Percentiles rank a stretch among this genome's conserved stretches.
Conservation (phyloP, 2,329 filamentous ascomycete species). For the Stemphylium lycopersici region DNA sequence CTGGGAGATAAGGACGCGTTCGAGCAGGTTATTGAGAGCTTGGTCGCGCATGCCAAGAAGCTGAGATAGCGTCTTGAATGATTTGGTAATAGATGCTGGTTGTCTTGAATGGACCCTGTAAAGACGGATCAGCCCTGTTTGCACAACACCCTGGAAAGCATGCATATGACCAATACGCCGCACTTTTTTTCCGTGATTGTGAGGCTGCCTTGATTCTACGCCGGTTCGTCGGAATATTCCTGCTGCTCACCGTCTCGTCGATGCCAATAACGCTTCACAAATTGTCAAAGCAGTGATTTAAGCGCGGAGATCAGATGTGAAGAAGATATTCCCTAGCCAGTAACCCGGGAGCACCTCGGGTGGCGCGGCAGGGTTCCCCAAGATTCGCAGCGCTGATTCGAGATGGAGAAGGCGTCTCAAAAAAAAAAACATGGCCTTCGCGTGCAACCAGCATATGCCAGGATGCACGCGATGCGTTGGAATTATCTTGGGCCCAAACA, state of each 20-base stretch:
- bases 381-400: neutral
- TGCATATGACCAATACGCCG: no score
- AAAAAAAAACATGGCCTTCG: conserved; percentile 3
- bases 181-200: no score
- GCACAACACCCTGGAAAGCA: no score
- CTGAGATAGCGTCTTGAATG: conserved; percentile 61
- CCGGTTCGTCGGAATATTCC: no score
- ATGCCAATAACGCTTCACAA: no score
- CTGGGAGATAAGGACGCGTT: conserved; percentile 91
- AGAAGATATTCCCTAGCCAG: neutral
- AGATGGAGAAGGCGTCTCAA: neutral
- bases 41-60: conserved; percentile 89
- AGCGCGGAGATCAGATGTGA: neutral
- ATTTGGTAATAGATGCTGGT: neutral
- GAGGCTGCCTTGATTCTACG: no score
- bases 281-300: neutral
- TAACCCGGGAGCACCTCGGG: neutral
- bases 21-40: conserved; percentile 94
- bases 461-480: neutral
- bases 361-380: neutral
- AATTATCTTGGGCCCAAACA: neutral
- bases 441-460: conserved; percentile 4
- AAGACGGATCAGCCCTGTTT: no score
- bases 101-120: no score
- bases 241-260: no score